Base-by-base conservation (phyloP, 2,329 filamentous ascomycete genomes). In the Alternaria sp. region DNA sequence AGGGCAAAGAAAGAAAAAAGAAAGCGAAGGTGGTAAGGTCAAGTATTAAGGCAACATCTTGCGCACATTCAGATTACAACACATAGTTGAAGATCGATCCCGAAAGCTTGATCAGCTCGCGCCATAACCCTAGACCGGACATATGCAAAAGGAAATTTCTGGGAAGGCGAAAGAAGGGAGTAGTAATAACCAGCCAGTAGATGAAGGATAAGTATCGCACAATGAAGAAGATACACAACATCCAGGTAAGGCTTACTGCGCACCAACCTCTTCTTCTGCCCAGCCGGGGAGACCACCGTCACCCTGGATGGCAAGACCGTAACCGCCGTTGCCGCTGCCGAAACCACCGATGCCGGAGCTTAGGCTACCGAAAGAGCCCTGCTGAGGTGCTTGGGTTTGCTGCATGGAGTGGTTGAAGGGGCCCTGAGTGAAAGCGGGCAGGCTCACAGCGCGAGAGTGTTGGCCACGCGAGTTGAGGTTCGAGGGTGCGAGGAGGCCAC, bases 361-460 rank as follows among this genome's bases (percentile, higher is more conserved):
- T 71, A 89, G 84, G 71, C 87, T 87, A 11, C 85, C 87, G 69
- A 88, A 88, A 60, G 85, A 87, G 67, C 80, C 78, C 49, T 81
- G 80, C 60, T 80, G 77, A 3, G 75, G 71, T 15, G 71, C 75
- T 66, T 81, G 79, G 14, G 75, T 75, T 37, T 78, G 80, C 58
- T 78, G 78, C 45, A 77, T 70, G 3, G 79, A 74, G 68, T 82
- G 79, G 11, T 82, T 83, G 71, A 87, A 87, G 12, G 85, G 82
- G 47, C 87, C 87, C 67, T 89, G 87, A 3, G 87, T 87, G 77
- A 90, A 90, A 6, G 87, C 88, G 1, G 96, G 96, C 75, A 99
- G 84, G 78, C 94, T 97, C 63, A 97, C 93, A 33, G 96, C 94
- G 41, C 96, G 90, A 75, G 89, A 95, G 76, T 91, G 89, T 67